Evolutionary conservation across 805 yeast species (phyloP).

Genomic region (Wickerhamiella sorbophila): DNA sequence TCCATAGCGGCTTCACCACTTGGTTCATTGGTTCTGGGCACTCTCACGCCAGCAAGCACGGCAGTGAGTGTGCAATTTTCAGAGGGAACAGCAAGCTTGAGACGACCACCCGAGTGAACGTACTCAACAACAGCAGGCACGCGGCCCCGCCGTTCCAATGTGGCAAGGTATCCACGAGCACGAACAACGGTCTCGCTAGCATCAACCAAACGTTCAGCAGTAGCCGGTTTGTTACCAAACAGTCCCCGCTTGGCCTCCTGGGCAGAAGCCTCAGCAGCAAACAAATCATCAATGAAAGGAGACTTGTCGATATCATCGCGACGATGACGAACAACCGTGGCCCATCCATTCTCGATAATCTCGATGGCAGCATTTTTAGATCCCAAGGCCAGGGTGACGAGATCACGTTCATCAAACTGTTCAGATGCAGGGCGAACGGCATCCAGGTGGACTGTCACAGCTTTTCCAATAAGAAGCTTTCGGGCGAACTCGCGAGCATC

Average conservation of each 20-base stretch:
- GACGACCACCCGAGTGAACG: slow-evolving; percentile 53
- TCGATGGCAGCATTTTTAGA: slow-evolving; percentile 46
- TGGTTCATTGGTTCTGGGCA: slow-evolving; percentile 26
- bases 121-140: slow-evolving; percentile 60
- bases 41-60: slow-evolving; percentile 60
- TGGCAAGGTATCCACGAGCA: slow-evolving; percentile 59
- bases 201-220: slow-evolving; percentile 53
- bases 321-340: slow-evolving; percentile 64
- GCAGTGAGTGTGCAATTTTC: slow-evolving; percentile 57
- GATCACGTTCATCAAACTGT: slow-evolving; percentile 47
- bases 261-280: slow-evolving; percentile 55
- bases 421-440: slow-evolving; percentile 49
- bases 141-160: slow-evolving; percentile 50
- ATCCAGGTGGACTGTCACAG: slow-evolving; percentile 45
- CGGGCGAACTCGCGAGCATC: slow-evolving; percentile 67
- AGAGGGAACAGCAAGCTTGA: slow-evolving; percentile 50
- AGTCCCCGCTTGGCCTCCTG: slow-evolving; percentile 46
- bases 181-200: slow-evolving; percentile 62
- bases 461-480: slow-evolving; percentile 53
- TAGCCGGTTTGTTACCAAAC: slow-evolving; percentile 34
- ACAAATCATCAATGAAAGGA: slow-evolving; percentile 59
- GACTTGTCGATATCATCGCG: slow-evolving; percentile 60
- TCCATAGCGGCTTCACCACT: slow-evolving; percentile 37
- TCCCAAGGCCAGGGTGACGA: slow-evolving; percentile 44
- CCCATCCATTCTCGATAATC: slow-evolving; percentile 53